A percentile compares a stretch with the other conserved stretches of the same genome.
Conservation (phyloP, 1,284 basidiomycete genomes). For the Tilletia walkeri region DNA sequence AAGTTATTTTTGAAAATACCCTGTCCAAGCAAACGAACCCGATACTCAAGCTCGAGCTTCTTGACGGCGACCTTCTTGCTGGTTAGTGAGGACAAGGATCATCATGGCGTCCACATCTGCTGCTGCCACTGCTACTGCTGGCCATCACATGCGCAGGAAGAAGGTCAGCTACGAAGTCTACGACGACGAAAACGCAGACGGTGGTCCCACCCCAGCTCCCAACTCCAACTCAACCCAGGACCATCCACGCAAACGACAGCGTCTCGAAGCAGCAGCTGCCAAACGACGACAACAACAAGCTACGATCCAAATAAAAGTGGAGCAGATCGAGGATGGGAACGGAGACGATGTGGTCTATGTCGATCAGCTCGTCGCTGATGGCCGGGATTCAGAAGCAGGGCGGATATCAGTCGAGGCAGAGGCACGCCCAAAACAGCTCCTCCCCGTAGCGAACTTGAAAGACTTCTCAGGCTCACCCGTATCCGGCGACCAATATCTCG, state of each 20-base stretch:
- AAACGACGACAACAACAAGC: no score
- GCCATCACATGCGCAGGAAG: neutral
- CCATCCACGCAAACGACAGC: slow-evolving; percentile 13
- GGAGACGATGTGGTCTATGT: neutral
- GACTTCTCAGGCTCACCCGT: slow-evolving; percentile 4
- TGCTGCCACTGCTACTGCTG: neutral
- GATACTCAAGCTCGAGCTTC: no score
- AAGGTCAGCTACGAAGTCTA: slow-evolving; percentile 16
- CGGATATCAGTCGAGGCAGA: neutral
- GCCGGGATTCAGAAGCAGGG: neutral
- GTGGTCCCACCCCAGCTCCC: neutral
- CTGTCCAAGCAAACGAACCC: no score
- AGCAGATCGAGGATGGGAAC: neutral
- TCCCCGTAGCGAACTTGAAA: neutral
- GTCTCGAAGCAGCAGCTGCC: neutral
- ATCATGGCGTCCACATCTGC: no score
- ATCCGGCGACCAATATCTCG: neutral
- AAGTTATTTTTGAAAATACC: no score
- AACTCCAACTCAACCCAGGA: neutral
- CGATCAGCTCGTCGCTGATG: neutral
- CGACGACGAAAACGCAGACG: slow-evolving; percentile 16
- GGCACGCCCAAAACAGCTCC: neutral
- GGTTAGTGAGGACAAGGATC: no score
- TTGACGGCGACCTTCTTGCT: no score
- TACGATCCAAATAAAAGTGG: no score